Evolutionary conservation across 1,284 basidiomycete genomes (phyloP).

Genomic region (Earliella scabrosa): DNA sequence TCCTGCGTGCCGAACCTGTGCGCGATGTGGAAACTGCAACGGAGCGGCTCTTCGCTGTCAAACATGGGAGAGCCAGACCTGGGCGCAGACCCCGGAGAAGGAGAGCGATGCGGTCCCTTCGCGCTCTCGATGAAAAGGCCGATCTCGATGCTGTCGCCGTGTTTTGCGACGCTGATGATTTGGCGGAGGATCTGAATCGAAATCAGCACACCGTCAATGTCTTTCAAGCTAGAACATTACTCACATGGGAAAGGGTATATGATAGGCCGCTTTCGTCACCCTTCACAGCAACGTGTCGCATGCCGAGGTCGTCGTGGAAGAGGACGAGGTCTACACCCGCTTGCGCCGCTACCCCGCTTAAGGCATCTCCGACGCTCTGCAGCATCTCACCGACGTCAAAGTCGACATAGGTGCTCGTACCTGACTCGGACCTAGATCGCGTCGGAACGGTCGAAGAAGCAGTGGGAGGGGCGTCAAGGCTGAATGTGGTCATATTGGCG

Average conservation of each 20-base stretch:
- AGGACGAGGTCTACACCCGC: conserved; percentile 86
- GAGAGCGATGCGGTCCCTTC: conserved; percentile 14
- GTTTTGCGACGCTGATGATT: conserved; percentile 68
- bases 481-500: conserved; percentile 63
- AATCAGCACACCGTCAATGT: conserved; percentile 15
- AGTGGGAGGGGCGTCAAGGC: conserved; percentile 20
- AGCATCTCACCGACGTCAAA: conserved; percentile 77
- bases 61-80: conserved; percentile 26
- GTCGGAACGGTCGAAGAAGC: conserved; percentile 9
- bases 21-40: conserved; percentile 63
- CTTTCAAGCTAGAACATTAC: conserved; percentile 37
- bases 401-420: conserved; percentile 35
- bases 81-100: conserved; percentile 9
- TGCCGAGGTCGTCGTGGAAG: conserved; percentile 83
- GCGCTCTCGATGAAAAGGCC: conserved; percentile 71
- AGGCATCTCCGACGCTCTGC: conserved; percentile 80
- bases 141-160: conserved; percentile 86
- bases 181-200: conserved; percentile 78
- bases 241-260: conserved; percentile 83
- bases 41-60: conserved; percentile 37
- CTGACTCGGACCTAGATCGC: conserved; percentile 7
- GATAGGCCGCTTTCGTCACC: conserved; percentile 86
- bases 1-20: conserved; percentile 39
- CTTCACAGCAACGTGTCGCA: conserved; percentile 83
- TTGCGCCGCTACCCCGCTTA: conserved; percentile 85